phyloP scores from a whole-genome alignment of 2,329 filamentous ascomycete species.

The Teratosphaeria viscida region DNA sequence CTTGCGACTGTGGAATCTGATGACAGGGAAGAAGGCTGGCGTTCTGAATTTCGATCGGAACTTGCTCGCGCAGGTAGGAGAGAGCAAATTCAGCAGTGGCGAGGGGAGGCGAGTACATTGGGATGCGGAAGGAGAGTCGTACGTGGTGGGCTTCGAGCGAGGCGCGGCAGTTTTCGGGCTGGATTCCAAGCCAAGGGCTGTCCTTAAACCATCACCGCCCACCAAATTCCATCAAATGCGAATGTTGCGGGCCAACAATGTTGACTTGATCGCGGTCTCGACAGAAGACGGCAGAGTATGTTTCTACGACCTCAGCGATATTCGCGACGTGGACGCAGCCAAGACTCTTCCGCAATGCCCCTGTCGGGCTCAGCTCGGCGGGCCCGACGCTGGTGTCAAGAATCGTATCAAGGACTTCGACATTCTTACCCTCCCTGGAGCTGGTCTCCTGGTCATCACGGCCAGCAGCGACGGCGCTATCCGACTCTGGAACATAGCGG shows the following conservation, averaged over 20 bases:
- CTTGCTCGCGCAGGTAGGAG: constrained; percentile 63
- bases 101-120: constrained; percentile 77
- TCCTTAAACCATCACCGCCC: constrained; percentile 53
- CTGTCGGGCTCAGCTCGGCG: constrained; percentile 67
- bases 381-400: constrained; percentile 48
- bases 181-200: constrained; percentile 72
- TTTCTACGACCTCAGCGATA: constrained; percentile 57
- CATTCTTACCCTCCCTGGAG: constrained; percentile 40
- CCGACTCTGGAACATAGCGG: constrained; percentile 55
- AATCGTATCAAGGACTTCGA: constrained; percentile 84
- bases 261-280: constrained; percentile 57
- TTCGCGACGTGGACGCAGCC: constrained; percentile 30
- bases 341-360: constrained; percentile 26
- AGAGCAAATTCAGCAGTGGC: constrained; percentile 64
- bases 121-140: constrained; percentile 69
- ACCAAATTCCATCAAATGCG: constrained; percentile 77
- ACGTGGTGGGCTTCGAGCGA: constrained; percentile 79
- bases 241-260: constrained; percentile 48
- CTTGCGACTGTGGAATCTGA: constrained; percentile 92
- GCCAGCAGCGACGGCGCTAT: constrained; percentile 78
- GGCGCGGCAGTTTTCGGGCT: constrained; percentile 78
- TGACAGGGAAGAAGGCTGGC: constrained; percentile 90
- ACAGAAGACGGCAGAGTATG: constrained; percentile 85
- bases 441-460: constrained; percentile 52
- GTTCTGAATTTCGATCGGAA: constrained; percentile 74